phyloP scores from a whole-genome alignment of 2,329 filamentous ascomycete genomes.

The Penicillium sp. region DNA sequence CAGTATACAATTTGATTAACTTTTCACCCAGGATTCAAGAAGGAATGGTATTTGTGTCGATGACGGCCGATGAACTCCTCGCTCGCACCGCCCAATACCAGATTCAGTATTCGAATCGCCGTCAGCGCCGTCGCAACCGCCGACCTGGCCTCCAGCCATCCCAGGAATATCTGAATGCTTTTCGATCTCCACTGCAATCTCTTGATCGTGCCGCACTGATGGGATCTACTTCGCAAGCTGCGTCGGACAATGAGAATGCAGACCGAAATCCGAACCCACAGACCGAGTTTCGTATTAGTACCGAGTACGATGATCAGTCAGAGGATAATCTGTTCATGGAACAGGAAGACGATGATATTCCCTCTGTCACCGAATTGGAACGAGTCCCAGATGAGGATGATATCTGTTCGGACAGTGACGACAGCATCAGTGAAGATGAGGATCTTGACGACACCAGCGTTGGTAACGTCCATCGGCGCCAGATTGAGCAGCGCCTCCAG shows the following conservation, averaged over 20 bases:
- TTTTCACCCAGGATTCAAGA: slow-evolving; percentile 68
- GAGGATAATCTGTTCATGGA: slow-evolving; percentile 41
- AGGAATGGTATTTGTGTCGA: slow-evolving; percentile 88
- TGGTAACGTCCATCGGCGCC: slow-evolving; percentile 28
- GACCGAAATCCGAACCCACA: slow-evolving; percentile 19
- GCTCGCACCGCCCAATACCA: slow-evolving; percentile 73
- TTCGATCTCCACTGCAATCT: slow-evolving; percentile 38
- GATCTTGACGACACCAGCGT: slow-evolving; percentile 22
- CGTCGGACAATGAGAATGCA: slow-evolving; percentile 25
- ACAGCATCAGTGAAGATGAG: slow-evolving; percentile 34
- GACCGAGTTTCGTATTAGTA: slow-evolving; percentile 38
- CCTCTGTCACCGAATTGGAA: slow-evolving; percentile 29
- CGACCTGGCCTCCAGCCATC: slow-evolving; percentile 37
- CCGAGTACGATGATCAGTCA: slow-evolving; percentile 40
- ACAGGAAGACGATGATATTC: slow-evolving; percentile 27
- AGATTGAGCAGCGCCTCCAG: slow-evolving; percentile 28
- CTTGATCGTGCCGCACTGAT: slow-evolving; percentile 31
- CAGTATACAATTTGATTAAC: background rate
- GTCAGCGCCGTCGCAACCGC: slow-evolving; percentile 30
- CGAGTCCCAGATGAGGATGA: slow-evolving; percentile 34
- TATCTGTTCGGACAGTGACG: slow-evolving; percentile 34
- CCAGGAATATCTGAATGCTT: slow-evolving; percentile 42
- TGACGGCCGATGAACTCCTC: slow-evolving; percentile 77
- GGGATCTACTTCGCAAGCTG: slow-evolving; percentile 25
- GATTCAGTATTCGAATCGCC: slow-evolving; percentile 60